These are phyloP conservation scores for Hyparrhenia diplandra DNA, from an alignment of 176 grass and related monocot species.

Conservation along the genomic window DNA sequence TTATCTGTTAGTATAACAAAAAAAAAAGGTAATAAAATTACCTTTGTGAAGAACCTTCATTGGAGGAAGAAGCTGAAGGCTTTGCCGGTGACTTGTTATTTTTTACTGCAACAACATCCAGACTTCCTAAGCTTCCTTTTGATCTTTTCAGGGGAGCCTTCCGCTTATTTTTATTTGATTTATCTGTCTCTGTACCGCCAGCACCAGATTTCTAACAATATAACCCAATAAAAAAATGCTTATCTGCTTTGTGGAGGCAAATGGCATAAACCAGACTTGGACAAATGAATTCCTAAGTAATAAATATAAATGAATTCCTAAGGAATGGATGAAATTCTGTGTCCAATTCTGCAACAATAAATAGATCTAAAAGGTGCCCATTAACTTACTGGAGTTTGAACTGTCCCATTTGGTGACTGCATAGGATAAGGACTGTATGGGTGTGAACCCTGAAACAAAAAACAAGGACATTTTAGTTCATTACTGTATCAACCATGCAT, in stretches of 20 bases:
- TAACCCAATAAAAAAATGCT: slow-evolving; percentile 1
- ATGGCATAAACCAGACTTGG: not conserved
- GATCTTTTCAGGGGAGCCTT: slow-evolving; percentile 49
- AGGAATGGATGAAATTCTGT: not conserved
- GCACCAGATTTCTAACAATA: slow-evolving; percentile 47
- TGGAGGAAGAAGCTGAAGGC: slow-evolving; percentile 45
- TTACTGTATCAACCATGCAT: not conserved
- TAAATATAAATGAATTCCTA: not conserved
- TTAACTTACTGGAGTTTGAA: slow-evolving; percentile 59
- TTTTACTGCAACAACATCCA: slow-evolving; percentile 38
- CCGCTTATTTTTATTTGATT: slow-evolving; percentile 48
- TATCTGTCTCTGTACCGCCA: slow-evolving; percentile 45
- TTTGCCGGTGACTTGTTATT: slow-evolving; percentile 41
- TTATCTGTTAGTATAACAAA: not conserved
- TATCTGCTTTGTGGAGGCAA: not conserved
- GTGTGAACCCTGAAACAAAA: slow-evolving; percentile 48
- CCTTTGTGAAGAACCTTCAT: slow-evolving; percentile 58
- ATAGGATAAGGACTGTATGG: slow-evolving; percentile 50
- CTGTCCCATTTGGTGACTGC: slow-evolving; percentile 50
- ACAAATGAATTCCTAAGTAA: slow-evolving; percentile 5
- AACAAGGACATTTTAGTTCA: slow-evolving; percentile 9
- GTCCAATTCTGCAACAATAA: slow-evolving; percentile 7
- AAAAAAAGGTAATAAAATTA: slow-evolving; percentile 23
- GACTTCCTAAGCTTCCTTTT: slow-evolving; percentile 57
- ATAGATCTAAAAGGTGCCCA: slow-evolving; percentile 12